Percentiles rank a stretch among this genome's conserved stretches.
Evolutionary conservation across 2,329 filamentous ascomycete genomes (phyloP).

Genomic region (Cercospora citrullina): DNA sequence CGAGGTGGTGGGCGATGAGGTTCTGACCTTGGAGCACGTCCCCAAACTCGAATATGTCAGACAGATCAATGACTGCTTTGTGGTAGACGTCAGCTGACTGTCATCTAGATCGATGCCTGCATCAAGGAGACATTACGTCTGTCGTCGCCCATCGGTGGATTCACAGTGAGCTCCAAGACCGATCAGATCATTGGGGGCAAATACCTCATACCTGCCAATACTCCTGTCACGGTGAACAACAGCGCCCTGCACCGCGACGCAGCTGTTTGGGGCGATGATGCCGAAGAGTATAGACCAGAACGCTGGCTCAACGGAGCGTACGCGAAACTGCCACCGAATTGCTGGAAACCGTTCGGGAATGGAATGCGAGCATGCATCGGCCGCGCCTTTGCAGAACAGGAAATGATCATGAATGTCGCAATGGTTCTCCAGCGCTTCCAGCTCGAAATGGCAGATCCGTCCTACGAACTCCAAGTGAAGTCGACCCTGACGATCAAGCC

Average conservation of each 20-base stretch:
- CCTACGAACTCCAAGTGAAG: slow-evolving; percentile 47
- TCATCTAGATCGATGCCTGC: slow-evolving; percentile 50
- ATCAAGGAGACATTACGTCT: slow-evolving; percentile 58
- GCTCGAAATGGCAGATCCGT: slow-evolving; percentile 46
- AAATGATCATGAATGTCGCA: slow-evolving; percentile 49
- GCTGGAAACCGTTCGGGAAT: slow-evolving; percentile 58
- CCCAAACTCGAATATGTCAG: slow-evolving; percentile 51
- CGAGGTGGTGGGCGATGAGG: slow-evolving; percentile 49
- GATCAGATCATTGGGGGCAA: slow-evolving; percentile 38
- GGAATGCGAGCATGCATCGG: slow-evolving; percentile 57
- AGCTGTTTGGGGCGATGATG: slow-evolving; percentile 47
- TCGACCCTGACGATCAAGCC: slow-evolving; percentile 51
- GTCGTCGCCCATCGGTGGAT: slow-evolving; percentile 43
- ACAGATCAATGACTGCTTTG: background rate
- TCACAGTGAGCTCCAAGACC: slow-evolving; percentile 29
- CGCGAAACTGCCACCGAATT: slow-evolving; percentile 43
- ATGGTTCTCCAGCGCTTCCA: slow-evolving; percentile 51
- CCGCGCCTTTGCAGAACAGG: slow-evolving; percentile 57
- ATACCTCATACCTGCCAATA: slow-evolving; percentile 41
- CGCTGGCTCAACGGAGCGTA: slow-evolving; percentile 50
- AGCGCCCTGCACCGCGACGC: slow-evolving; percentile 46
- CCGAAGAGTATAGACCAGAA: slow-evolving; percentile 48
- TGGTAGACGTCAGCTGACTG: background rate
- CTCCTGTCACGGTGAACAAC: slow-evolving; percentile 38
- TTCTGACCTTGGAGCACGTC: slow-evolving; percentile 53